Percentiles rank a stretch among this genome's conserved stretches.
Conservation (phyloP, 2,329 filamentous ascomycete species). For the Colletotrichum tamarilloi region DNA sequence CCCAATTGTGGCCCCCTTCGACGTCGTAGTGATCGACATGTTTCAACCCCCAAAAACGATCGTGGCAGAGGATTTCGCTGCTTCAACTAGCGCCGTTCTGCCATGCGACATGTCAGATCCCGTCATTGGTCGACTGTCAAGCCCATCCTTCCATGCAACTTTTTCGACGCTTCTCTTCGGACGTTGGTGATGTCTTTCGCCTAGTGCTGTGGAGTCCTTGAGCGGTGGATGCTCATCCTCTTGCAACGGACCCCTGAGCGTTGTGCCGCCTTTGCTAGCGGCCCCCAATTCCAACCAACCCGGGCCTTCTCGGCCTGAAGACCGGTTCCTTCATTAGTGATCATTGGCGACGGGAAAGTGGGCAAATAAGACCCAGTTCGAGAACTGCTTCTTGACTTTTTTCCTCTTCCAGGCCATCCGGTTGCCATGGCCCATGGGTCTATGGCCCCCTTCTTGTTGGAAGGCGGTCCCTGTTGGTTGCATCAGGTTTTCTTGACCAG, state of each 20-base stretch:
- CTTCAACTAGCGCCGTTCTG: background rate
- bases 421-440: background rate
- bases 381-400: background rate
- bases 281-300: background rate
- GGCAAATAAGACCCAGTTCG: background rate
- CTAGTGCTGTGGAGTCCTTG: slow-evolving; percentile 30
- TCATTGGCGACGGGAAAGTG: slow-evolving; percentile 1
- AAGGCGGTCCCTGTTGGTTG: background rate
- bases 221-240: background rate
- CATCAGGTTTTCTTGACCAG: background rate
- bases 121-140: background rate
- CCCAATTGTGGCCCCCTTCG: slow-evolving; percentile 15
- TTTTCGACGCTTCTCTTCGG: slow-evolving; percentile 5
- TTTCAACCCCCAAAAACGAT: slow-evolving; percentile 27
- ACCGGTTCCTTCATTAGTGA: background rate
- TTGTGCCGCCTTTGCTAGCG: background rate
- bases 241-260: slow-evolving; percentile 15
- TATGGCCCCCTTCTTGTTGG: background rate
- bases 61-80: background rate
- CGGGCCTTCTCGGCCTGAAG: background rate
- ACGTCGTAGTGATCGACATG: slow-evolving; percentile 16
- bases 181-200: slow-evolving; percentile 23
- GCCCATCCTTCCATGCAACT: background rate
- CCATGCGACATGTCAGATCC: background rate
- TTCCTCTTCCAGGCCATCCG: background rate